A percentile compares a stretch with the other conserved stretches of the same genome.
phyloP scores from a whole-genome alignment of 768 basidiomycete species.

The Naganishia vishniacii region DNA sequence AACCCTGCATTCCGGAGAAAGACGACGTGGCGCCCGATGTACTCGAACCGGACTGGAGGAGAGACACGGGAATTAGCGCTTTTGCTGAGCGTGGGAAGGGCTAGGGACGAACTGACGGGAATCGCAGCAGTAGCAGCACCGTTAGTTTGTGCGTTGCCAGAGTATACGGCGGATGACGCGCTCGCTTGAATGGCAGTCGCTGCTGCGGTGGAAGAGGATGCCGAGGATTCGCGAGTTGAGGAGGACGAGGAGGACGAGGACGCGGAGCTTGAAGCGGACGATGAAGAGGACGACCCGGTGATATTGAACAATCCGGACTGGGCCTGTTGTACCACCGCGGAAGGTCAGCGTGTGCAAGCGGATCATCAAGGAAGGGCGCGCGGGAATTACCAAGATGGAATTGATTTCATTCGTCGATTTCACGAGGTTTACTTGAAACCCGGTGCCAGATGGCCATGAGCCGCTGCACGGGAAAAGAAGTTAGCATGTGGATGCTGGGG shows the following conservation, averaged over 20 bases:
- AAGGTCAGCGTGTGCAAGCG: background rate
- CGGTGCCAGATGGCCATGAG: slow-evolving; percentile 24
- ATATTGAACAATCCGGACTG: slow-evolving; percentile 32
- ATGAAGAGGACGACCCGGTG: slow-evolving; percentile 26
- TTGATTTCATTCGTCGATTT: slow-evolving; percentile 18
- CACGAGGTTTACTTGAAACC: slow-evolving; percentile 29
- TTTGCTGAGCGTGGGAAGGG: background rate
- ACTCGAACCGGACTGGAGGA: background rate
- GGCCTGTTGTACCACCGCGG: slow-evolving; percentile 9
- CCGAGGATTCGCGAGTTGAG: background rate
- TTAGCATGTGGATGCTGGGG: too few relatives aligned
- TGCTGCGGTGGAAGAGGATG: background rate
- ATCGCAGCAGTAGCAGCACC: slow-evolving; percentile 1
- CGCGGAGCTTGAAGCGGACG: slow-evolving; percentile 23
- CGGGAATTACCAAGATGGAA: slow-evolving; percentile 29
- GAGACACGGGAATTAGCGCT: background rate
- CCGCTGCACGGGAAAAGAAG: slow-evolving; percentile 15
- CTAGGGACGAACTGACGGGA: background rate
- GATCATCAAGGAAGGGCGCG: background rate
- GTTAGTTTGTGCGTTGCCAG: slow-evolving; percentile 14
- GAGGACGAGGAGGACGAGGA: slow-evolving; percentile 23
- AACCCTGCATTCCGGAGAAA: too few relatives aligned
- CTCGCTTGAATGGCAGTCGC: slow-evolving; percentile 4
- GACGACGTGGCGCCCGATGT: background rate
- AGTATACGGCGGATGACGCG: slow-evolving; percentile 9